phyloP scores from a whole-genome alignment of 352 stramenopile species.

The Pythium biforme region DNA sequence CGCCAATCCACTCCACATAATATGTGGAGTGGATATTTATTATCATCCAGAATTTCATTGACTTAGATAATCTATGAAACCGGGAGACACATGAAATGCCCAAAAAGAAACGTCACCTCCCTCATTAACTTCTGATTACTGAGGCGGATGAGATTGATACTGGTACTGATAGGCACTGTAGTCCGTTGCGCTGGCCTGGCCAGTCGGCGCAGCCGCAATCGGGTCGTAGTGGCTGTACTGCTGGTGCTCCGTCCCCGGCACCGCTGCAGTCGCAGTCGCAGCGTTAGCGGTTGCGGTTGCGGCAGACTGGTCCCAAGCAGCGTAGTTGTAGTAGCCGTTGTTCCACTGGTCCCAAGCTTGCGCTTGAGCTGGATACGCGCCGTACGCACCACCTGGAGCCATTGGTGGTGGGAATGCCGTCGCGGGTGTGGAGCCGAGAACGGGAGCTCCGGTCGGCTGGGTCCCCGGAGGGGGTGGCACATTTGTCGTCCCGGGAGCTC shows the following conservation, averaged over 20 bases:
- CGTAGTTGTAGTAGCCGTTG: slow-evolving; percentile 29
- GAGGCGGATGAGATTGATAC: slow-evolving; percentile 24
- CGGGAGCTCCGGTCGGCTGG: slow-evolving; percentile 16
- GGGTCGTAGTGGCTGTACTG: slow-evolving; percentile 26
- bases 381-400: slow-evolving; percentile 9
- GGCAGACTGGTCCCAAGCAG: slow-evolving; percentile 20
- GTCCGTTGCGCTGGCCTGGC: slow-evolving; percentile 11
- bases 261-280: not conserved
- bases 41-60: too few species aligned
- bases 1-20: too few species aligned
- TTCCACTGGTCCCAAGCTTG: slow-evolving; percentile 28
- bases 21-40: too few species aligned
- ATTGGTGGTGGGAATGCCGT: slow-evolving; percentile 31
- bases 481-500: slow-evolving; percentile 37
- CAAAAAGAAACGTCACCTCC: not conserved
- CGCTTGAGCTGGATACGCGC: slow-evolving; percentile 17
- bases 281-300: not conserved
- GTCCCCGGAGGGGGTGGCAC: slow-evolving; percentile 32
- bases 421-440: slow-evolving; percentile 28
- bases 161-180: slow-evolving; percentile 27
- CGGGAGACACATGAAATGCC: not conserved
- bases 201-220: not conserved
- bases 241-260: slow-evolving; percentile 22
- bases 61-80: too few species aligned
- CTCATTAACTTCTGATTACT: slow-evolving; percentile 7